phyloP scores from a whole-genome alignment of 176 grass and related monocot species.

The Oryza rufipogon region DNA sequence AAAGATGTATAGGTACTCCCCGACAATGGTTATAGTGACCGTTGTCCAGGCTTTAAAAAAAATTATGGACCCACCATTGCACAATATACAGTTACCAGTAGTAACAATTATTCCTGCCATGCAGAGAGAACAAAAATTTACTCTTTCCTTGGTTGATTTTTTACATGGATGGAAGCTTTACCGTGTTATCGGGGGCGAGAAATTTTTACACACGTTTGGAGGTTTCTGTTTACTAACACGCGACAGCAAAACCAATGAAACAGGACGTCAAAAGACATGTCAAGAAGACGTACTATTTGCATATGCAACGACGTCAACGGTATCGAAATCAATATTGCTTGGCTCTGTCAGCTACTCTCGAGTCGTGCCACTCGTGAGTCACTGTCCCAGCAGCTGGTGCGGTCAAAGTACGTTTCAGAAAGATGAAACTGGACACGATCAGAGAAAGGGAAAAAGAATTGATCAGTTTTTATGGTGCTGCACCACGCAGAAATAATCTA shows the following conservation, averaged over 20 bases:
- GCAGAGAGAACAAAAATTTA: neutral
- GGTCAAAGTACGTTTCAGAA: neutral
- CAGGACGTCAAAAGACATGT: neutral
- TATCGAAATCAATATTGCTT: neutral
- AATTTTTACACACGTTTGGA: neutral
- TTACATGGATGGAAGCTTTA: neutral
- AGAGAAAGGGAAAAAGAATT: neutral
- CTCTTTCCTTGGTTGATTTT: neutral
- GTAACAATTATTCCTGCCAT: neutral
- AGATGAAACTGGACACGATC: neutral
- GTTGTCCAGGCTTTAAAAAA: too few relatives aligned
- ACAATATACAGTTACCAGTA: neutral
- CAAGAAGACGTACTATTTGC: neutral
- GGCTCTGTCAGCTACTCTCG: neutral
- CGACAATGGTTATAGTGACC: too few relatives aligned
- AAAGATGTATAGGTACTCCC: too few relatives aligned
- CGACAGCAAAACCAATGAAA: neutral
- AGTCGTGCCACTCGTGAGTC: neutral
- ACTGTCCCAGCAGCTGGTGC: neutral
- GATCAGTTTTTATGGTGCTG: neutral
- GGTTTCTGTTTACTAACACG: too few relatives aligned
- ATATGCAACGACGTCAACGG: neutral
- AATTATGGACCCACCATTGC: neutral
- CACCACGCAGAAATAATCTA: neutral
- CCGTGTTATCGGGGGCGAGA: neutral